Conservation (phyloP, 108 stramenopile genomes). For the Nitzschia inconspicua region DNA sequence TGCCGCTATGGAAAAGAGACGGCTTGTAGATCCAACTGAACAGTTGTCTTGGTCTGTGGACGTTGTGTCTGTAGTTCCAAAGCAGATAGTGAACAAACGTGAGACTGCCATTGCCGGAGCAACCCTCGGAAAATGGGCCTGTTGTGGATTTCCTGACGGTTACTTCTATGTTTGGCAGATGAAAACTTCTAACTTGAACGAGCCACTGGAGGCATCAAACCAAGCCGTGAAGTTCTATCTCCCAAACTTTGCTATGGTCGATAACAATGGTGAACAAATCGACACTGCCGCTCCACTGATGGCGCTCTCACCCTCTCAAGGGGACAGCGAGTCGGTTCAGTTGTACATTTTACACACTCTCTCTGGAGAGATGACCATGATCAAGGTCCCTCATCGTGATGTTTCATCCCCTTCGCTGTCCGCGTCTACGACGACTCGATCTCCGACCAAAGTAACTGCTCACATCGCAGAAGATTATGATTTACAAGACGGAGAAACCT, state of each 20-base stretch:
- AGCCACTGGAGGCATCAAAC: neutral
- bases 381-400: constrained; percentile 5
- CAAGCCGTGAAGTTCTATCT: constrained; percentile 8
- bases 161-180: constrained; percentile 27
- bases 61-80: constrained; percentile 26
- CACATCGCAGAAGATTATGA: no score
- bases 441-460: no score
- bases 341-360: neutral
- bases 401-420: neutral
- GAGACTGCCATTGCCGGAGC: constrained; percentile 11
- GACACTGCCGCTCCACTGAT: constrained; percentile 5
- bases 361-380: constrained; percentile 3
- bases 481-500: no score
- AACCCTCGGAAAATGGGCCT: constrained; percentile 25
- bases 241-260: neutral
- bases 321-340: constrained; percentile 3
- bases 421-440: neutral
- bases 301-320: constrained; percentile 4
- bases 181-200: constrained; percentile 2
- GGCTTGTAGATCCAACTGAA: constrained; percentile 20
- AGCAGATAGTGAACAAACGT: constrained; percentile 2
- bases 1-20: no score
- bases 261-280: neutral
- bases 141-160: constrained; percentile 20
- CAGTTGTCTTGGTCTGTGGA: constrained; percentile 37